These are phyloP conservation scores for Chlorella sp. DNA, from an alignment of 139 green algal species.

Conservation along the genomic window DNA sequence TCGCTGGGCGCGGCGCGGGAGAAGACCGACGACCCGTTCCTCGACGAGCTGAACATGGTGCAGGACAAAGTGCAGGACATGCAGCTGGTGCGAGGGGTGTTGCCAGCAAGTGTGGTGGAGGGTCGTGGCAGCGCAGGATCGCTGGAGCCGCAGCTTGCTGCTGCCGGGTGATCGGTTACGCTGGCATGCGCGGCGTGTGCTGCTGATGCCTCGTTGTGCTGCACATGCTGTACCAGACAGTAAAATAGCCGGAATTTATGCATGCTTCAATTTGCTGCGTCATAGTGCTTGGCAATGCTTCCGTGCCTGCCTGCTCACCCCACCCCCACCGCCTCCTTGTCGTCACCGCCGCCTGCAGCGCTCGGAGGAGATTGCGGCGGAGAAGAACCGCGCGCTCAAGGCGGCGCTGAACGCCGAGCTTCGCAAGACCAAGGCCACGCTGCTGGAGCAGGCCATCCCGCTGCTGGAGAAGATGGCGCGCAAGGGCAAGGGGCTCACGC, in stretches of 20 bases:
- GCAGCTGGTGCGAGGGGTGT: constrained; percentile 57
- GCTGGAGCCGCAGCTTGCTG: too few species aligned
- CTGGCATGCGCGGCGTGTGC: too few species aligned
- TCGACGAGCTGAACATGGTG: constrained; percentile 68
- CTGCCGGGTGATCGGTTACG: too few species aligned
- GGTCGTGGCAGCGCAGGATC: too few species aligned
- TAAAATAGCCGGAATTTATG: too few species aligned
- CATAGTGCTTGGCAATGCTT: too few species aligned
- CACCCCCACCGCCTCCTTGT: neutral
- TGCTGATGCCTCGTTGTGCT: too few species aligned
- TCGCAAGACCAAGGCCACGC: constrained; percentile 39
- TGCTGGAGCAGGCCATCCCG: constrained; percentile 39
- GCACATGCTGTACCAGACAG: too few species aligned
- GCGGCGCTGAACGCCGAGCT: constrained; percentile 86
- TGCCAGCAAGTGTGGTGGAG: neutral
- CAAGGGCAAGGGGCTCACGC: constrained; percentile 33
- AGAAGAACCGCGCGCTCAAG: constrained; percentile 79
- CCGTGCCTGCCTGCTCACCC: neutral
- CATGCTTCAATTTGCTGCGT: too few species aligned
- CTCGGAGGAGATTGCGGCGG: constrained; percentile 60
- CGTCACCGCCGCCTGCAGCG: constrained; percentile 55
- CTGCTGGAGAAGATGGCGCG: constrained; percentile 36
- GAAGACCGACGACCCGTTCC: constrained; percentile 73
- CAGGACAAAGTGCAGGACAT: constrained; percentile 68
- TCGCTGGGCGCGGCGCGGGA: constrained; percentile 39